Evolutionary conservation across 2,329 filamentous ascomycete genomes (phyloP), one percentile per base, ranked within the genome.

Genomic region (Lachnellula cervina): DNA sequence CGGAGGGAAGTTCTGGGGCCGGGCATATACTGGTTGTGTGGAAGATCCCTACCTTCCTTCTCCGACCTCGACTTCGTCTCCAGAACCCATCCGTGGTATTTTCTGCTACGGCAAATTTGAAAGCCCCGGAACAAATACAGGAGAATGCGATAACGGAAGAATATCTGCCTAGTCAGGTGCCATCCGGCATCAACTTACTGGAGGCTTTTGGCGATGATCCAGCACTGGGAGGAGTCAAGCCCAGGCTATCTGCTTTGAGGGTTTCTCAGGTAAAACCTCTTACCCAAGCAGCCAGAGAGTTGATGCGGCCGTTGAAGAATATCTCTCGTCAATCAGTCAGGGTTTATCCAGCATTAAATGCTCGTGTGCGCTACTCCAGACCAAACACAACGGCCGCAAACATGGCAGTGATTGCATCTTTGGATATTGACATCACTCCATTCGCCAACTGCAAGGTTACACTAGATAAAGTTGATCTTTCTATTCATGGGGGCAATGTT

Each of bases 171-270:
- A 89, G 86, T 66, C 82, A 84, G 55, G 72, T 85, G 25, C 84
- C 89, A 0, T 80, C 85, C 6, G 85, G 87, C 1, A 76, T 89
- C 59, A 94, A 93, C 69, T 76, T 93, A n/a, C 80, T 94, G 14
- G 86, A 89, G 66, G 80, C 89, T 3, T 88, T 93, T 58, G 78
- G 80, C 51, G 77, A 76, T 59, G 88, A 91, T 66, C 81, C 84
- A 21, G 79, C 78, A 25, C 74, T 90, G 17, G 75, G 74, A 16
- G 64, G 64, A 37, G 82, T 84, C 37, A 78, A 79, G 62, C 87
- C 89, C 47, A 81, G 82, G 32, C 76, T 94, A 2, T 90, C 88
- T 9, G 87, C 89, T 5, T 76, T 88, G 58, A 79, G 88, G 48
- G 87, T 93, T 35, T 90, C 86, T 43, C 82, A 87, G 59, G 87